Percentiles rank a stretch among this genome's conserved stretches.
These are phyloP conservation scores for Brassica hybrid DNA, from an alignment of 441 rosid species.

Conservation along the genomic window DNA sequence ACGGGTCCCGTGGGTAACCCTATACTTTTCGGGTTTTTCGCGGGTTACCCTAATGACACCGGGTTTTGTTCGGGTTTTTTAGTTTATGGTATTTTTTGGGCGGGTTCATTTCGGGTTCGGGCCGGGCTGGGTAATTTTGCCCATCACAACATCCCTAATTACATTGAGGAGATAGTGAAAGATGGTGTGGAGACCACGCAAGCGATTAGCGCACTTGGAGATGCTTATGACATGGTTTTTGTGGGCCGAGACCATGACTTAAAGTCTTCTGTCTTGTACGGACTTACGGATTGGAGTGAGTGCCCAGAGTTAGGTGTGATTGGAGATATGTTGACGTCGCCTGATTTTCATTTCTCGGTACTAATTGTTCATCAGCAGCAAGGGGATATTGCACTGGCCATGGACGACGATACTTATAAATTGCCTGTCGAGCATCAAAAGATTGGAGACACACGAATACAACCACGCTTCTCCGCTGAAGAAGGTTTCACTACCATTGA, in stretches of 20 bases:
- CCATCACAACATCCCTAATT: no score
- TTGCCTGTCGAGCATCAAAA: constrained; percentile 27
- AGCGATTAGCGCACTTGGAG: constrained; percentile 41
- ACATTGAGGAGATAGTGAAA: constrained; percentile 56
- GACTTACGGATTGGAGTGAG: constrained; percentile 65
- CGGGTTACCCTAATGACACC: no score
- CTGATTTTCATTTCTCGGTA: constrained; percentile 51
- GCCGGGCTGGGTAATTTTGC: no score
- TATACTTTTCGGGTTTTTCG: no score
- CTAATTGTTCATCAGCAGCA: constrained; percentile 54
- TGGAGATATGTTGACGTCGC: constrained; percentile 57
- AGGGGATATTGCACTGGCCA: constrained; percentile 23
- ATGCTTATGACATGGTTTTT: constrained; percentile 51
- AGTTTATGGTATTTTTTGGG: no score
- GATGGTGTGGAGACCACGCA: constrained; percentile 54
- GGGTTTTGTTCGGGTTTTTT: no score
- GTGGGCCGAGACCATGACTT: constrained; percentile 57
- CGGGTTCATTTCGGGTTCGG: no score
- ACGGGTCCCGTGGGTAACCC: no score
- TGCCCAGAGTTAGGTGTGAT: constrained; percentile 60
- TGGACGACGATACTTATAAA: constrained; percentile 28
- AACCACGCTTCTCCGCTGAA: constrained; percentile 29
- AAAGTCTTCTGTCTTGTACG: constrained; percentile 49
- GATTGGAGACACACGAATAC: constrained; percentile 8
- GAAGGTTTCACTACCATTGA: constrained; percentile 40